Evolutionary conservation across 805 yeast genomes (phyloP).

Genomic region (Komagataella phaffii): DNA sequence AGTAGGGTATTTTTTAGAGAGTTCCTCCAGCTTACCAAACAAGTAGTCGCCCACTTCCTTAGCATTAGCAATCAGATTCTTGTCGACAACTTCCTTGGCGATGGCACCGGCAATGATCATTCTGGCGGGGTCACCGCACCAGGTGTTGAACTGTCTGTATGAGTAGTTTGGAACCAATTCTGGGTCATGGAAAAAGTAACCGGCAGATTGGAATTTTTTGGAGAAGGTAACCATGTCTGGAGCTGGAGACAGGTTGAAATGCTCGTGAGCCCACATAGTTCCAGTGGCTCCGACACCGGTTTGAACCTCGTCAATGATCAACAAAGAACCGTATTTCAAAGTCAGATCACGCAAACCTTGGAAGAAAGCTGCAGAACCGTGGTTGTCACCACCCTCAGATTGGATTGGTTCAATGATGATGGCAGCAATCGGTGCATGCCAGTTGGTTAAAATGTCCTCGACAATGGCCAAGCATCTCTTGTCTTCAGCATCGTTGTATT

Average conservation of each 20-base stretch:
- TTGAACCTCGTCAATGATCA: constrained; percentile 64
- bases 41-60: constrained; percentile 42
- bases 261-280: constrained; percentile 63
- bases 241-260: constrained; percentile 45
- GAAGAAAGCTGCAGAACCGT: constrained; percentile 47
- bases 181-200: constrained; percentile 51
- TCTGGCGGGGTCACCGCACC: constrained; percentile 70
- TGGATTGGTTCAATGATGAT: constrained; percentile 49
- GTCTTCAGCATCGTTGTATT: constrained; percentile 36
- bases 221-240: constrained; percentile 63
- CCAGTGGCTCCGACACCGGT: constrained; percentile 69
- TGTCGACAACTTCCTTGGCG: constrained; percentile 35
- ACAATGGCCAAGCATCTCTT: constrained; percentile 29
- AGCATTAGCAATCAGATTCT: constrained; percentile 34
- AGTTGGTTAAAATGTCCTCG: constrained; percentile 23
- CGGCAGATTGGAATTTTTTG: constrained; percentile 64
- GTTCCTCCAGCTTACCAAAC: constrained; percentile 23
- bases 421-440: constrained; percentile 35
- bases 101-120: constrained; percentile 51
- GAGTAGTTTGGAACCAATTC: constrained; percentile 45
- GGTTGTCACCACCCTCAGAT: constrained; percentile 70
- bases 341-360: constrained; percentile 52
- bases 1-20: constrained; percentile 27
- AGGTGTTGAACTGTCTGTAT: constrained; percentile 61
- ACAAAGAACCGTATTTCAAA: constrained; percentile 37